These are phyloP conservation scores for Nigrospora oryzae DNA, from an alignment of 2,329 filamentous ascomycete species.

Conservation along the genomic window DNA sequence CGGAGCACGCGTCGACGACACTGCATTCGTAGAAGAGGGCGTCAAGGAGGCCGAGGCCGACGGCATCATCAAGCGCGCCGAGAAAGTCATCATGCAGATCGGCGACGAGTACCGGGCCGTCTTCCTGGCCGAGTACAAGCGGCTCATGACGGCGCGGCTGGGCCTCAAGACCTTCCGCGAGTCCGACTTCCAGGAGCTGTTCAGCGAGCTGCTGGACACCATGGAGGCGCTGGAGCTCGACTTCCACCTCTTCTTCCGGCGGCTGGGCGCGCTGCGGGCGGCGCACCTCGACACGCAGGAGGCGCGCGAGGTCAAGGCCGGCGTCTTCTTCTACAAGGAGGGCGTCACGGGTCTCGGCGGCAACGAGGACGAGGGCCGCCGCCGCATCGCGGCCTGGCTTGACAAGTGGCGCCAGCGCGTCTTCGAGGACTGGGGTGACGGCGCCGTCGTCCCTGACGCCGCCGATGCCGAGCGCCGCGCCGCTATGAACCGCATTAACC, in stretches of 20 bases:
- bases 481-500: conserved; percentile 82
- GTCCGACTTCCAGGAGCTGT: conserved; percentile 70
- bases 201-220: conserved; percentile 73
- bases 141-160: conserved; percentile 70
- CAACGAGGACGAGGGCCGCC: conserved; percentile 53
- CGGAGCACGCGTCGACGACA: conserved; percentile 62
- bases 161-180: conserved; percentile 65
- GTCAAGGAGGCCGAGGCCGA: conserved; percentile 59
- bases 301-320: conserved; percentile 54
- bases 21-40: conserved; percentile 63
- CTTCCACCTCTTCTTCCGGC: conserved; percentile 90
- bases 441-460: conserved; percentile 19
- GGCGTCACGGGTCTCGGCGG: conserved; percentile 48
- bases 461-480: conserved; percentile 54
- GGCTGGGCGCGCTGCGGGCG: conserved; percentile 57
- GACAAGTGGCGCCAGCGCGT: conserved; percentile 66
- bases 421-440: conserved; percentile 64
- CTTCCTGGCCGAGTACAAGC: conserved; percentile 84
- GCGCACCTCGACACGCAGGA: conserved; percentile 57
- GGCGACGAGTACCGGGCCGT: conserved; percentile 85
- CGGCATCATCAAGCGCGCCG: conserved; percentile 68
- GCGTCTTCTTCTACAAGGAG: conserved; percentile 73
- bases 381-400: conserved; percentile 70
- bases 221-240: conserved; percentile 79
- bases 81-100: conserved; percentile 69